A percentile compares a stretch with the other conserved stretches of the same genome.
These are phyloP conservation scores for Physcomitrium patens DNA, from an alignment of 225 moss, liverwort and hornwort species.

Conservation along the genomic window DNA sequence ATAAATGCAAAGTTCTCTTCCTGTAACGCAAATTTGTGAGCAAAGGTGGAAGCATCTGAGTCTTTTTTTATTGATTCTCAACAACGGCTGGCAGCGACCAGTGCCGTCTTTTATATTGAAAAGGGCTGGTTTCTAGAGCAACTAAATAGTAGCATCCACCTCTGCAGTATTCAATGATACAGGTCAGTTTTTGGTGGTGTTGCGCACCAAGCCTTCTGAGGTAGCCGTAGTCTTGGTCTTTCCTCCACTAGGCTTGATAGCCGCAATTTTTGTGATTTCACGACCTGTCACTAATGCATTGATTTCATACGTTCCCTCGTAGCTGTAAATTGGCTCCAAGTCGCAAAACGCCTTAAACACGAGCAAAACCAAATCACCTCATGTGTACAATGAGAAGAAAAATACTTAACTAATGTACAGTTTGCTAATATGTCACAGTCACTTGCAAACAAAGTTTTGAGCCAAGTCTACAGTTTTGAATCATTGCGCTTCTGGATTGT, in stretches of 20 bases:
- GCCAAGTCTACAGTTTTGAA: too few relatives aligned
- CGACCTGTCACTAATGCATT: slow-evolving; percentile 86
- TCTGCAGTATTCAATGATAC: background rate
- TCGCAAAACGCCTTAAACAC: slow-evolving; percentile 89
- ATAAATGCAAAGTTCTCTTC: too few relatives aligned
- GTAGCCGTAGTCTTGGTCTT: slow-evolving; percentile 33
- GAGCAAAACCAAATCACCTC: slow-evolving; percentile 16
- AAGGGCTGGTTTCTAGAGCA: background rate
- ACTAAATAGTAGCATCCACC: background rate
- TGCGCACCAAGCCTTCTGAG: slow-evolving; percentile 40
- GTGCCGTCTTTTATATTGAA: slow-evolving; percentile 2
- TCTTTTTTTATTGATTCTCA: too few relatives aligned
- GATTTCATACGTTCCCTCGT: slow-evolving; percentile 96
- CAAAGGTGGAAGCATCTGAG: too few relatives aligned
- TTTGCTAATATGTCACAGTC: background rate
- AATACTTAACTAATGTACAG: background rate
- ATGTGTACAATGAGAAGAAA: background rate
- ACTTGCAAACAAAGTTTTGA: background rate
- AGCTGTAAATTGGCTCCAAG: slow-evolving; percentile 96
- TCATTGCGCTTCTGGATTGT: background rate
- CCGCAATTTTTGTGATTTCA: slow-evolving; percentile 88
- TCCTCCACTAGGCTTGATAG: slow-evolving; percentile 68
- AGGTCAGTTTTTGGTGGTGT: slow-evolving; percentile 25
- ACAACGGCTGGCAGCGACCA: background rate
- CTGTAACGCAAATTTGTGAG: too few relatives aligned